Base-by-base conservation (phyloP, 169 alveolate genomes). In the Babesia caballi region DNA sequence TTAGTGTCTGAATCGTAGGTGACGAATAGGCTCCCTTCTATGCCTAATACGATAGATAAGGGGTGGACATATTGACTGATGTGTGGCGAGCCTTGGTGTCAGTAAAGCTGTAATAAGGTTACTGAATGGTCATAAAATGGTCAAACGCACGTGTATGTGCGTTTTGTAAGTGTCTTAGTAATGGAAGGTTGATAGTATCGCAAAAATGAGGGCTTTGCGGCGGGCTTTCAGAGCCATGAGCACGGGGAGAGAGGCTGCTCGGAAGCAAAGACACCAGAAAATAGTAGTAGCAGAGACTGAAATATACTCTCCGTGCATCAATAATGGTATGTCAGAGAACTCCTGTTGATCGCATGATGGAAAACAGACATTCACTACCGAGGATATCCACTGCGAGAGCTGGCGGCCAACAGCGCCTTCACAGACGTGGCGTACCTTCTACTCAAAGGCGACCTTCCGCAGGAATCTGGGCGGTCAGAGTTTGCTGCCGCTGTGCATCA, bases 281-380 rank as follows among this genome's bases (percentile, higher is more conserved):
- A 19, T 77, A 35, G 53, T 77, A 6, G 46, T 73, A 15, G 85
- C 67, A 14, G 85, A 77, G 44, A 77, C 85, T 8, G 66, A 54
- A 63, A 65, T 77, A 47, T 77, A 77, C 67, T 67, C 85, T 0
- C 80, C 85, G 4, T 9, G 41, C 30, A 77, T 66, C 33, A 65
- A 66, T 32, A 53, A 46, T 28, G 80, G 73, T 66, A 27, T 19
- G 23, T 11, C 3, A 14, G 7, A 3, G 42, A 35, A 30, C 53
- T 23, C 0, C 35, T 17, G 14, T 21, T 6, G 12, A 49, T 40
- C 12, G 38, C 1, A 21, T 25, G n/a, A 6, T 33, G 25, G n/a
- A 0, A 5, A 7, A 42, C 66, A 77, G 85, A 77, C 23, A 38
- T 77, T 7, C 23, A 68, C 54, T 77, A 66, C 21, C 52, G 85